Evolutionary conservation across 495 filamentous ascomycete genomes (phyloP).

Genomic region (Penicillium paradoxum): DNA sequence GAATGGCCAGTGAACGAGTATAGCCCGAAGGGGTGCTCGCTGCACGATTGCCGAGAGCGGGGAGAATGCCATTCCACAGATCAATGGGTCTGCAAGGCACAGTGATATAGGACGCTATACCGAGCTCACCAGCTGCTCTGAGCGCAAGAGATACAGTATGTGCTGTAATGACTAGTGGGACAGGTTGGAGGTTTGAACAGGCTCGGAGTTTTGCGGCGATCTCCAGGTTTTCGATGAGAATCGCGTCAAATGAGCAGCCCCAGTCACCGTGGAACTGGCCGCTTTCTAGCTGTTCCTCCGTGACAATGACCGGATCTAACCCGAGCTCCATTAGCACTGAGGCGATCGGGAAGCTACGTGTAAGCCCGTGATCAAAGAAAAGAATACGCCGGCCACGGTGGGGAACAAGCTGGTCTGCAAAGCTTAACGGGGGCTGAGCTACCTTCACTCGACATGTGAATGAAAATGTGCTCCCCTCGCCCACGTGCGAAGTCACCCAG

Average conservation of each 20-base stretch:
- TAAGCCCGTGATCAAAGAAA: conserved; percentile 78
- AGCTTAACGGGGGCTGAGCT: conserved; percentile 64
- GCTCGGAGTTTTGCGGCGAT: conserved; percentile 73
- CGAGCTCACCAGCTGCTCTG: conserved; percentile 85
- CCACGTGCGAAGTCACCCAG: conserved; percentile 82
- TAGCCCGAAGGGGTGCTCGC: conserved; percentile 78
- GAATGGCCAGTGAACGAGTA: conserved; percentile 81
- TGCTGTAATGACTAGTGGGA: conserved; percentile 83
- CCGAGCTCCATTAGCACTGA: conserved; percentile 66
- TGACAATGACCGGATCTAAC: conserved; percentile 68
- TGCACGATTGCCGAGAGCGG: conserved; percentile 81
- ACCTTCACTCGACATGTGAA: conserved; percentile 76
- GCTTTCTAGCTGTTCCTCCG: conserved; percentile 39
- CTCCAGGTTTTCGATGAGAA: conserved; percentile 82
- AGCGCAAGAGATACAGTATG: conserved; percentile 77
- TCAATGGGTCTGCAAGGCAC: conserved; percentile 87
- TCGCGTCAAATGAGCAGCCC: conserved; percentile 70
- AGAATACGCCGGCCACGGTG: conserved; percentile 77
- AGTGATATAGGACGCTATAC: conserved; percentile 92
- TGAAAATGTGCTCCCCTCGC: conserved; percentile 79
- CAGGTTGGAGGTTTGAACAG: conserved; percentile 79
- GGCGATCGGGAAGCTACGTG: conserved; percentile 60
- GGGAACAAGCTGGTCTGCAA: conserved; percentile 70
- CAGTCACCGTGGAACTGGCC: conserved; percentile 44
- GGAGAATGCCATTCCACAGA: conserved; percentile 88